Evolutionary conservation across 2,329 filamentous ascomycete genomes (phyloP), one percentile per base, ranked within the genome.

Genomic region (Trichoderma atrobrunneum): DNA sequence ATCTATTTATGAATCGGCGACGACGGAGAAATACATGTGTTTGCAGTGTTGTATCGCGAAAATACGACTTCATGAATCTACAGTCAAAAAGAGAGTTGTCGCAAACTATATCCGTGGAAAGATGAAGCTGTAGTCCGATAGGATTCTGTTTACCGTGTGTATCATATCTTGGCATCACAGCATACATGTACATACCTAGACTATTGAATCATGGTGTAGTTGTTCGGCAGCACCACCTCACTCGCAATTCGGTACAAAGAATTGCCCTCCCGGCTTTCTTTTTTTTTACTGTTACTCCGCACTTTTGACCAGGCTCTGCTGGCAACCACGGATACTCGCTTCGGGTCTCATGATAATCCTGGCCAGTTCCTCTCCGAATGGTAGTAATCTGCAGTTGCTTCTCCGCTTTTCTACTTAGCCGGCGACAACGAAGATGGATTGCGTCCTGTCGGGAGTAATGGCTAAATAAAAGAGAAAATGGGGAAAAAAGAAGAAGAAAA

Each of bases 341-440:
- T 64, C 61, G 43, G 61, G 54, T 26, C 32, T 68, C 34, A 60
- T 43, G 3, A 36, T 30, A 21, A 68, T 57, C 56, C 66, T 32
- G 18, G 56, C 18, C 26, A 21, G 16, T 36, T 67, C 64, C 30
- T 39, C 66, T 57, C 36, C 12, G 32, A 32, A 60, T 21, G 18
- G 28, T 48, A 48, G 34, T 32, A 48, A 51, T 24, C 36, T 69
- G 56, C 56, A 54, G 48, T 7, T 26, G 6, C 18, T 51, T 26
- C 66, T 57, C 66, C 66, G 66, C 66, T 60, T 69, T 69, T 51
- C 54, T 51, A 69, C 66, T 69, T 69, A 69, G 66, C 66, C 66
- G 66, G 66, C 21, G 16, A 68, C 10, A 16, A 60, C 28, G 26
- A 51, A 51, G 14, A 69, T 36, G 56, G 18, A 51, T 34, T 28